phyloP scores from a whole-genome alignment of 305 asterid species.

The Fraxinus floribunda region DNA sequence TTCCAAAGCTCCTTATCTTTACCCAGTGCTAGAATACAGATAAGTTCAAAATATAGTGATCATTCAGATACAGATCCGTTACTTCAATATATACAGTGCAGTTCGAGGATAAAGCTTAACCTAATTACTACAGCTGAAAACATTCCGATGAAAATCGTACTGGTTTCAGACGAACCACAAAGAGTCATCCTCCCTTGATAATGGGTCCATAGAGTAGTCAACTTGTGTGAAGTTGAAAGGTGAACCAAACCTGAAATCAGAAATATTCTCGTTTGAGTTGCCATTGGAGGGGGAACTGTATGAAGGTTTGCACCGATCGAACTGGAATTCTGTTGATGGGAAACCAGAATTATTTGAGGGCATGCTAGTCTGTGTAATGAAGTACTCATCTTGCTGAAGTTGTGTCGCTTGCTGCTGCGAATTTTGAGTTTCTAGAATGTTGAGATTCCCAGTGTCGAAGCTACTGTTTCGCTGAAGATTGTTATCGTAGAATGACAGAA shows the following conservation, averaged over 20 bases:
- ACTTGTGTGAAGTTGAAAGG: conserved; percentile 41
- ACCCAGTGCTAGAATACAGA: conserved; percentile 7
- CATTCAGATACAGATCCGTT: conserved; percentile 17
- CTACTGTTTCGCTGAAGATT: conserved; percentile 33
- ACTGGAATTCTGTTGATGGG: conserved; percentile 37
- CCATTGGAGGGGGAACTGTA: conserved; percentile 29
- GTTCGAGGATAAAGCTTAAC: conserved; percentile 13
- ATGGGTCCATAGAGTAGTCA: conserved; percentile 42
- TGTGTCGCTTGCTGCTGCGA: conserved; percentile 36
- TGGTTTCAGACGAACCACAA: conserved; percentile 43
- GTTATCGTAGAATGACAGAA: conserved; percentile 44
- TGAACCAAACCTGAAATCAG: conserved; percentile 44
- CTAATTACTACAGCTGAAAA: conserved; percentile 1
- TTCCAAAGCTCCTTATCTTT: conserved; percentile 16
- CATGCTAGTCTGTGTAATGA: conserved; percentile 28
- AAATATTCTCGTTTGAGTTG: conserved; percentile 25
- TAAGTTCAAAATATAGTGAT: conserved; percentile 18
- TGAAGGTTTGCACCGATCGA: conserved; percentile 32
- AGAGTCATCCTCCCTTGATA: conserved; percentile 44
- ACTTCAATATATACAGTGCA: conserved; percentile 26
- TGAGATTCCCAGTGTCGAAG: conserved; percentile 36
- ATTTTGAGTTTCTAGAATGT: conserved; percentile 27
- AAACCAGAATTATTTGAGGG: conserved; percentile 30
- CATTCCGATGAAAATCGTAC: neutral
- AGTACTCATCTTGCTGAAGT: conserved; percentile 29